These are phyloP conservation scores for Pleurotus djamor DNA, from an alignment of 768 basidiomycete species.

Conservation along the genomic window DNA sequence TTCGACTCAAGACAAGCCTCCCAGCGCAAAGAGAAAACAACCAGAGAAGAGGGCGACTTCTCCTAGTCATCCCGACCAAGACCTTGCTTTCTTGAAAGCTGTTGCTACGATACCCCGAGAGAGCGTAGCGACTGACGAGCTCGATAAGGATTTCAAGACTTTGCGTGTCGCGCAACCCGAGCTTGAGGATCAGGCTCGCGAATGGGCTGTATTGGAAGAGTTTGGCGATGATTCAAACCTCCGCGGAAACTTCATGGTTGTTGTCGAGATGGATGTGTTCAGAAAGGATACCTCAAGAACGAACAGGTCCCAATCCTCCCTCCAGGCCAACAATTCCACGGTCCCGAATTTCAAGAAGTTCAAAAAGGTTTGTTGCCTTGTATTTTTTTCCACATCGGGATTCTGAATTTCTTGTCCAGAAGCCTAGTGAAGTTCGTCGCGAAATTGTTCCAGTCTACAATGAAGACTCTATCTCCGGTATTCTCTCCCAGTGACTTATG, in stretches of 20 bases:
- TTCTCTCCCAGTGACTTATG: neutral
- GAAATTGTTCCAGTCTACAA: neutral
- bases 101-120: slow-evolving; percentile 71
- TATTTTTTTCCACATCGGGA: neutral
- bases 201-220: slow-evolving; percentile 61
- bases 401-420: slow-evolving; percentile 17
- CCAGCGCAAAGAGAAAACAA: neutral
- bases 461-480: neutral
- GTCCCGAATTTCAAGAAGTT: slow-evolving; percentile 78
- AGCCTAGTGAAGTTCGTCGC: slow-evolving; percentile 10
- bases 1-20: too few relatives aligned
- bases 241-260: slow-evolving; percentile 79
- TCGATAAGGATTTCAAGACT: slow-evolving; percentile 80
- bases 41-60: neutral
- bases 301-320: slow-evolving; percentile 14
- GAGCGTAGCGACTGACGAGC: slow-evolving; percentile 64
- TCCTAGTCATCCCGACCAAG: slow-evolving; percentile 52
- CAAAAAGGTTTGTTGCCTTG: slow-evolving; percentile 49
- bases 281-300: slow-evolving; percentile 20
- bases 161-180: slow-evolving; percentile 70
- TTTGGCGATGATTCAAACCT: slow-evolving; percentile 63
- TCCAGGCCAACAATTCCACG: slow-evolving; percentile 39
- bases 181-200: slow-evolving; percentile 41
- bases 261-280: slow-evolving; percentile 63
- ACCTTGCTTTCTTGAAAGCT: slow-evolving; percentile 67